phyloP scores from a whole-genome alignment of 2,329 filamentous ascomycete genomes.

The Septoria petroselini region DNA sequence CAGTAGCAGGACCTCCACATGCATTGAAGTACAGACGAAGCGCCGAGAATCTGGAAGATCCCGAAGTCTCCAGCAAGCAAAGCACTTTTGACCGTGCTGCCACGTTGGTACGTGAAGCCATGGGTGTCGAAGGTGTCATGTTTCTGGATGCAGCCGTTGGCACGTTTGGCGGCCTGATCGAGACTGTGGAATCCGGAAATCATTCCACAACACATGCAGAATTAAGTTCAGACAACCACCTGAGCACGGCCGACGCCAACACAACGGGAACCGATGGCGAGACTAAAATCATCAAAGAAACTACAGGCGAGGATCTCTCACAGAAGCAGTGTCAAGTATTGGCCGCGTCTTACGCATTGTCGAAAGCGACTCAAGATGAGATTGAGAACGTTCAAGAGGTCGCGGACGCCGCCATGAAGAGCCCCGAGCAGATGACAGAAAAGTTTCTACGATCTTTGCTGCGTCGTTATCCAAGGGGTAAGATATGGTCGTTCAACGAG shows the following conservation, averaged over 20 bases:
- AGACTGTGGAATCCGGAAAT: constrained; percentile 18
- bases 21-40: constrained; percentile 16
- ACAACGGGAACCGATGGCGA: constrained; percentile 25
- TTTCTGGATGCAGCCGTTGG: constrained; percentile 41
- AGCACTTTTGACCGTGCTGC: constrained; percentile 49
- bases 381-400: constrained; percentile 9
- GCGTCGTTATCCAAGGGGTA: constrained; percentile 36
- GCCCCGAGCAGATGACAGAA: constrained; percentile 24
- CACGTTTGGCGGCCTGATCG: constrained; percentile 30
- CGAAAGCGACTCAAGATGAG: constrained; percentile 4
- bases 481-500: constrained; percentile 37
- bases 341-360: constrained; percentile 22
- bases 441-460: constrained; percentile 30
- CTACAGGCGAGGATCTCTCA: constrained; percentile 12
- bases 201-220: constrained; percentile 18
- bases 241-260: constrained; percentile 18
- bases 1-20: constrained; percentile 1
- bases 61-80: constrained; percentile 15
- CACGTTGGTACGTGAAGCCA: constrained; percentile 48
- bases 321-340: constrained; percentile 26
- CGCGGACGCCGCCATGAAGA: constrained; percentile 10
- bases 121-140: constrained; percentile 50
- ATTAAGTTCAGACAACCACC: constrained; percentile 24
- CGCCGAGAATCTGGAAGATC: constrained; percentile 19
- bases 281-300: constrained; percentile 17